Evolutionary conservation across 1,284 basidiomycete genomes (phyloP).

Genomic region (Melampsora americana): DNA sequence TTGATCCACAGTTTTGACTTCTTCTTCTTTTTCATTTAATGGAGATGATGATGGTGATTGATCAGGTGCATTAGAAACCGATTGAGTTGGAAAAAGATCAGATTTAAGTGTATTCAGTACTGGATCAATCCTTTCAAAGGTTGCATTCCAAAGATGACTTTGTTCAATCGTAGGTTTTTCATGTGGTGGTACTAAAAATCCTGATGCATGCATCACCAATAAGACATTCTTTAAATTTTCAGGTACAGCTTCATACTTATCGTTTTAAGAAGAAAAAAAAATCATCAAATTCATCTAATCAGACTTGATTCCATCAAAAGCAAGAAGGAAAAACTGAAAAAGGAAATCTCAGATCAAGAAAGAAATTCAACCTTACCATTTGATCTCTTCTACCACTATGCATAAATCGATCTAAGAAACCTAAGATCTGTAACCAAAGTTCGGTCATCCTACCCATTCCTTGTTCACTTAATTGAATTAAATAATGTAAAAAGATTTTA

Average conservation of each 20-base stretch:
- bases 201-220: constrained; percentile 87
- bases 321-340: too few species aligned
- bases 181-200: constrained; percentile 71
- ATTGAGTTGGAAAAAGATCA: constrained; percentile 58
- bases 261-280: constrained; percentile 23
- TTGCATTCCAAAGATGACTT: constrained; percentile 74
- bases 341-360: too few species aligned
- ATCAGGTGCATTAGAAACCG: not conserved
- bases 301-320: too few species aligned
- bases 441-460: constrained; percentile 62
- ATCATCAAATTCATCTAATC: too few species aligned
- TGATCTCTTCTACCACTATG: constrained; percentile 77
- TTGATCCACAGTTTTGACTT: not conserved
- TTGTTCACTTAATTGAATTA: constrained; percentile 68
- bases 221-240: constrained; percentile 96
- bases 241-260: constrained; percentile 90
- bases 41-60: not conserved
- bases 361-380: constrained; percentile 71
- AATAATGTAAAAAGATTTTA: constrained; percentile 92
- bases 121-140: constrained; percentile 75
- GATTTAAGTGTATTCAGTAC: constrained; percentile 83
- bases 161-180: constrained; percentile 66
- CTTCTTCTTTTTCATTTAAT: not conserved
- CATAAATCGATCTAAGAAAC: constrained; percentile 85
- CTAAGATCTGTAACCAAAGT: constrained; percentile 87